phyloP scores from a whole-genome alignment of 1,139 yeast genomes.

The Komagataea norvegica region DNA sequence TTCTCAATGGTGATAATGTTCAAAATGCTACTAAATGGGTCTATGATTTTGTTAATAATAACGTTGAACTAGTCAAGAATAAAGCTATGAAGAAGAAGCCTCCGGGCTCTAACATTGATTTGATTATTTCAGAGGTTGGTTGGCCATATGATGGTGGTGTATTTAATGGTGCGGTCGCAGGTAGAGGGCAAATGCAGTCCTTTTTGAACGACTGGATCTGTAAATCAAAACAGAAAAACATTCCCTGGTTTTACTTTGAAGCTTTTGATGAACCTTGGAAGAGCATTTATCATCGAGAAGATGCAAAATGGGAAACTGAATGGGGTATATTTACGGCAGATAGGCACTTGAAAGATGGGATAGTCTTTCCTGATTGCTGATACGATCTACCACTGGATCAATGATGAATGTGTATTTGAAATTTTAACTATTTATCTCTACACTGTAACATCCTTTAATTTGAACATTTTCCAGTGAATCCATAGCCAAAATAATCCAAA shows the following conservation, averaged over 20 bases:
- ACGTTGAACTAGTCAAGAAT: constrained; percentile 33
- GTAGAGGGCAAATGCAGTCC: constrained; percentile 38
- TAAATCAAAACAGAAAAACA: constrained; percentile 31
- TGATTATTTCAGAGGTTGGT: constrained; percentile 59
- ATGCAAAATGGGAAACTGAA: constrained; percentile 59
- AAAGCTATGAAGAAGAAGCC: constrained; percentile 16
- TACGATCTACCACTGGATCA: too few relatives aligned
- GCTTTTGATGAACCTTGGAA: constrained; percentile 78
- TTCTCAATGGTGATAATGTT: constrained; percentile 56
- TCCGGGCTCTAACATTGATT: constrained; percentile 23
- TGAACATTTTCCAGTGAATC: constrained; percentile 51
- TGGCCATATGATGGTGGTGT: constrained; percentile 68
- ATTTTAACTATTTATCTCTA: background rate
- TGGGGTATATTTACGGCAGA: constrained; percentile 61
- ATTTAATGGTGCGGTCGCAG: constrained; percentile 44
- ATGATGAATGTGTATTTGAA: too few relatives aligned
- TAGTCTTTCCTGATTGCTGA: constrained; percentile 34
- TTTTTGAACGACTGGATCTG: constrained; percentile 55
- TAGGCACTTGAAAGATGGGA: constrained; percentile 39
- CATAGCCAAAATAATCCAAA: constrained; percentile 77
- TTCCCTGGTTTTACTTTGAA: constrained; percentile 60
- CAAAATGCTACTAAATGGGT: constrained; percentile 52
- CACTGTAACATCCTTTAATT: constrained; percentile 22
- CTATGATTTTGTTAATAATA: constrained; percentile 42
- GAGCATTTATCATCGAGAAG: constrained; percentile 42